Evolutionary conservation across 306 rosid genomes (phyloP).

Genomic region (Dicorynia guianensis): DNA sequence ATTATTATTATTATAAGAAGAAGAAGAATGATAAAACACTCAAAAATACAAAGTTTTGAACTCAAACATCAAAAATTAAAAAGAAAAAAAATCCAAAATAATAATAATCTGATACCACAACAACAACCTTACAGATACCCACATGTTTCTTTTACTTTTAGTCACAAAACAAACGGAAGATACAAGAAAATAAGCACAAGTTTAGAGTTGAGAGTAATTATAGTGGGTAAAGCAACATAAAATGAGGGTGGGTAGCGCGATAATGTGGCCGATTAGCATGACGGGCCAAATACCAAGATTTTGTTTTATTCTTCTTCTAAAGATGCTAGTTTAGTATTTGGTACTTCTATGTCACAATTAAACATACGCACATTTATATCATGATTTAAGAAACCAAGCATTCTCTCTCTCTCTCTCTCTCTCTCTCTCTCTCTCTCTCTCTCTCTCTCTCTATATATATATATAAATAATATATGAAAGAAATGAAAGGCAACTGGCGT

Average conservation of each 20-base stretch:
- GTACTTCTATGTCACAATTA: neutral
- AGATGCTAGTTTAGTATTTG: neutral
- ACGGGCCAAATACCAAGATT: too few relatives aligned
- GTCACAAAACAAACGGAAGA: neutral
- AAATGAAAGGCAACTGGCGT: slow-evolving; percentile 35
- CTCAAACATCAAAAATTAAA: too few relatives aligned
- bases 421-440: too few relatives aligned
- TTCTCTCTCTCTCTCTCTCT: too few relatives aligned
- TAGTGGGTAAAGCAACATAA: slow-evolving; percentile 31
- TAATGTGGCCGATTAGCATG: slow-evolving; percentile 19
- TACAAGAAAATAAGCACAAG: neutral
- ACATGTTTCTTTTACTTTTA: too few relatives aligned
- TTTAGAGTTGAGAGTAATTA: slow-evolving; percentile 23
- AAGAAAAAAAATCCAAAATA: too few relatives aligned
- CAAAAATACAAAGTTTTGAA: too few relatives aligned
- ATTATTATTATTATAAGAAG: too few relatives aligned
- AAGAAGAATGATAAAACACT: too few relatives aligned
- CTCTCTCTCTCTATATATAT: too few relatives aligned
- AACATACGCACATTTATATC: neutral
- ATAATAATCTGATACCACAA: too few relatives aligned
- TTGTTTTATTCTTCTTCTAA: neutral
- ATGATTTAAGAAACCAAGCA: neutral
- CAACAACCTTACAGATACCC: too few relatives aligned
- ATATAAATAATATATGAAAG: slow-evolving; percentile 22
- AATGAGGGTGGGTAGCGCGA: neutral